phyloP scores from a whole-genome alignment of 169 alveolate species.

The Plasmodium inui region DNA sequence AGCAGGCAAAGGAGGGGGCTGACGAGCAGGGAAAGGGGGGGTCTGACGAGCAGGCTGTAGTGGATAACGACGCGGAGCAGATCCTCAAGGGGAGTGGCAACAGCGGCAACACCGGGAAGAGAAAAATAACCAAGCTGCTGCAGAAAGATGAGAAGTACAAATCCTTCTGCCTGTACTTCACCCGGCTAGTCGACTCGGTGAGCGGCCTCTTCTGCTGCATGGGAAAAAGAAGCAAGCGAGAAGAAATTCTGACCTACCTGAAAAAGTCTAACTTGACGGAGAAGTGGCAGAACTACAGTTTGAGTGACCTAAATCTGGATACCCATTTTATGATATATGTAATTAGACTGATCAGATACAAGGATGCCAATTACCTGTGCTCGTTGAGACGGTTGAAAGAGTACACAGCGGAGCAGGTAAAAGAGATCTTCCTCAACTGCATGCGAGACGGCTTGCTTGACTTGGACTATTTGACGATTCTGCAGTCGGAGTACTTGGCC shows the following conservation, averaged over 20 bases:
- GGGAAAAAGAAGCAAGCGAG: constrained; percentile 67
- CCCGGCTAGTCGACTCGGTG: constrained; percentile 57
- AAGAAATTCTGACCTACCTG: constrained; percentile 28
- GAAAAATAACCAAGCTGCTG: constrained; percentile 26
- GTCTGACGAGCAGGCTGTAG: not conserved
- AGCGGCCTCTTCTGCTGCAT: constrained; percentile 67
- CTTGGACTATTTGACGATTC: constrained; percentile 4
- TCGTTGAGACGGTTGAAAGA: constrained; percentile 43
- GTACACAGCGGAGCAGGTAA: constrained; percentile 9
- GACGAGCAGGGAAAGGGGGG: not conserved
- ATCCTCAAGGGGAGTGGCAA: not conserved
- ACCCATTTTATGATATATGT: constrained; percentile 58
- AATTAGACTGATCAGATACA: constrained; percentile 38
- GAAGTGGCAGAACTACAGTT: constrained; percentile 22
- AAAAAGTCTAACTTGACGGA: constrained; percentile 18
- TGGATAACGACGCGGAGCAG: not conserved
- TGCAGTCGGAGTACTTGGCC: constrained; percentile 17
- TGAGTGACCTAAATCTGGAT: not conserved
- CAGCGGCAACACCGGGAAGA: not conserved
- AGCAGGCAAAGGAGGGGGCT: no score
- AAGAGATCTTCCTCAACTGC: constrained; percentile 32
- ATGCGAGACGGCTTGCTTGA: constrained; percentile 40
- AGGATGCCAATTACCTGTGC: constrained; percentile 40
- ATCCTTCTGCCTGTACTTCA: constrained; percentile 41
- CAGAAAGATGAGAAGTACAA: constrained; percentile 43